A percentile compares a stretch with the other conserved stretches of the same genome.
Conservation (phyloP, 108 stramenopile genomes). For the Fragilaria crotonensis region DNA sequence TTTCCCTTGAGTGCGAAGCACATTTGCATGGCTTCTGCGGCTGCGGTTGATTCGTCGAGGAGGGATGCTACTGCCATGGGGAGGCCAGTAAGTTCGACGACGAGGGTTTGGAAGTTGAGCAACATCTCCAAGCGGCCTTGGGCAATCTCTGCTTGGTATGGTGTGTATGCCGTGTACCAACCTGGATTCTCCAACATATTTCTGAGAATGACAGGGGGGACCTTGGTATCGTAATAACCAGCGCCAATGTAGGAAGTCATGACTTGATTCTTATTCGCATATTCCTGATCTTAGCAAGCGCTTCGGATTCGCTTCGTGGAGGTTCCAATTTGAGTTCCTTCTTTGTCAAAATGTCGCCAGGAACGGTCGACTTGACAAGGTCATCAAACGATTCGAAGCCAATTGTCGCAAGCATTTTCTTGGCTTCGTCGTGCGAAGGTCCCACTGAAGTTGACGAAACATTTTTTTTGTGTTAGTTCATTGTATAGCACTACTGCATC, state of each 20-base stretch:
- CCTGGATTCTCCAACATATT: constrained; percentile 99
- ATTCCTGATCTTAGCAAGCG: constrained; percentile 48
- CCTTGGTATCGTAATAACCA: constrained; percentile 96
- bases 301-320: constrained; percentile 89
- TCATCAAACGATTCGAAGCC: constrained; percentile 86
- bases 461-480: too few species aligned
- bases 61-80: constrained; percentile 94
- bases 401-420: constrained; percentile 80
- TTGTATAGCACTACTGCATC: background rate
- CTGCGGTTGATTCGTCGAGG: constrained; percentile 95
- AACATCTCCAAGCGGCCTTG: constrained; percentile 99
- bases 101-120: constrained; percentile 98
- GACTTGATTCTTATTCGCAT: constrained; percentile 85
- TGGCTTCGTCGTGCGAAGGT: constrained; percentile 63
- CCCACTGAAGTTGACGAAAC: constrained; percentile 61
- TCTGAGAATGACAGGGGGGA: constrained; percentile 91
- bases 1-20: constrained; percentile 83
- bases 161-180: constrained; percentile 99
- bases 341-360: constrained; percentile 73
- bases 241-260: constrained; percentile 97
- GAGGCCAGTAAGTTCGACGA: constrained; percentile 96
- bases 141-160: constrained; percentile 99
- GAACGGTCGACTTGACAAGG: constrained; percentile 89
- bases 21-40: constrained; percentile 99
- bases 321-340: constrained; percentile 67